These are phyloP conservation scores for Leishmania martiniquensis DNA, from an alignment of 208 protist genomes.

Conservation along the genomic window DNA sequence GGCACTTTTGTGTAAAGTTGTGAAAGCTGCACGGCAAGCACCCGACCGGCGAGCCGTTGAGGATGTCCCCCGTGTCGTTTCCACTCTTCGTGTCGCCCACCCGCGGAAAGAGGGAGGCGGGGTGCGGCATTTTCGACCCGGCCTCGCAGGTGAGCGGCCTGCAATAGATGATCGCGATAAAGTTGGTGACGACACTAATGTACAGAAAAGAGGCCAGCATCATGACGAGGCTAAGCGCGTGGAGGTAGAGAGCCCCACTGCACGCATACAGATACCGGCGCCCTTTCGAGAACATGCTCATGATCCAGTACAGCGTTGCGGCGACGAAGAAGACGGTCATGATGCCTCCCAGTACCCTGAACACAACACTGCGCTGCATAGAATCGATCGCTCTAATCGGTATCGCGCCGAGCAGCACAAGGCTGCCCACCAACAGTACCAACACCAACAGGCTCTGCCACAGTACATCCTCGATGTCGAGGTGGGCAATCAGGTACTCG, in stretches of 20 bases:
- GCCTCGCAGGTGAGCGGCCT: constrained; percentile 35
- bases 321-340: constrained; percentile 22
- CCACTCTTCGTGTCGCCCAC: neutral
- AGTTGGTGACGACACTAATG: constrained; percentile 60
- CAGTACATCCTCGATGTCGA: constrained; percentile 26
- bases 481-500: constrained; percentile 16
- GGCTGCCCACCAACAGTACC: constrained; percentile 36
- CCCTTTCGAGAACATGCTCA: constrained; percentile 42
- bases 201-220: constrained; percentile 55
- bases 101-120: constrained; percentile 44
- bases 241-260: constrained; percentile 8
- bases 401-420: constrained; percentile 40
- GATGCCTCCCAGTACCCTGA: constrained; percentile 29
- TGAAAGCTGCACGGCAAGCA: constrained; percentile 58
- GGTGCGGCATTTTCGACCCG: constrained; percentile 31
- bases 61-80: too few species aligned
- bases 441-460: constrained; percentile 34
- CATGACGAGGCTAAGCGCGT: constrained; percentile 42
- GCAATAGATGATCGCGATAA: constrained; percentile 69
- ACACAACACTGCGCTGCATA: constrained; percentile 46
- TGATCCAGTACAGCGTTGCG: constrained; percentile 40
- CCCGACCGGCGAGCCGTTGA: constrained; percentile 1
- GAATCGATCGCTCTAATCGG: constrained; percentile 23
- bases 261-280: constrained; percentile 34
- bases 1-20: constrained; percentile 52